These are phyloP conservation scores for Lactifluus echinatus DNA, from an alignment of 768 basidiomycete genomes.

Conservation along the genomic window DNA sequence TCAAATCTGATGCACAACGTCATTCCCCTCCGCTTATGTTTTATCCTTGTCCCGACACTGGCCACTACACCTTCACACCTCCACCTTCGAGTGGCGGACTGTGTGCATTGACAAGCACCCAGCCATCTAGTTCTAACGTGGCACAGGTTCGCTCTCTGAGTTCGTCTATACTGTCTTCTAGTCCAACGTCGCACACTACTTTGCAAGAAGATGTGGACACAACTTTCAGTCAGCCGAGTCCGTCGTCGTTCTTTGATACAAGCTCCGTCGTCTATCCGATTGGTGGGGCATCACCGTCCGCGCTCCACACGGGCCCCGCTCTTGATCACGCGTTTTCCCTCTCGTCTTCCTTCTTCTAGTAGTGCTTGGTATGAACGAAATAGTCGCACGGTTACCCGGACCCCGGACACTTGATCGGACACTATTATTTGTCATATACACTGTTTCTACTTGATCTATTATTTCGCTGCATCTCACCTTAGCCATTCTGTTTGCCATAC, in stretches of 20 bases:
- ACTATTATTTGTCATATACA: slow-evolving; percentile 9
- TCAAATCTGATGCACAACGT: slow-evolving; percentile 2
- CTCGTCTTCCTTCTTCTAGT: slow-evolving; percentile 18
- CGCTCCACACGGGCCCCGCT: slow-evolving; percentile 11
- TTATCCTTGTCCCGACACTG: slow-evolving; percentile 13
- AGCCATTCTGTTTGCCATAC: slow-evolving; percentile 13
- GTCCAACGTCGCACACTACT: slow-evolving; percentile 12
- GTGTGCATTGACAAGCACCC: slow-evolving; percentile 2
- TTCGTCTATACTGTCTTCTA: slow-evolving; percentile 10
- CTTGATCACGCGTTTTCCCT: slow-evolving; percentile 17
- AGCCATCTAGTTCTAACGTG: background rate
- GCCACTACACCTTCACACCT: slow-evolving; percentile 17
- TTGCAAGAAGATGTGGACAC: slow-evolving; percentile 13
- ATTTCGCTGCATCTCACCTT: slow-evolving; percentile 11
- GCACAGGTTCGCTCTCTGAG: slow-evolving; percentile 5
- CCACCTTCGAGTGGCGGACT: background rate
- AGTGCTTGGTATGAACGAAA: background rate
- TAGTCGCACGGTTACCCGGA: background rate
- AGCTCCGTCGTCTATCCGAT: slow-evolving; percentile 15
- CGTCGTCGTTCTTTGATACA: slow-evolving; percentile 12
- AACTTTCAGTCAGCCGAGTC: slow-evolving; percentile 9
- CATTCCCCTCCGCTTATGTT: slow-evolving; percentile 16
- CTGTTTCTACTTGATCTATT: slow-evolving; percentile 5
- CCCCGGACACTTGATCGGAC: slow-evolving; percentile 3
- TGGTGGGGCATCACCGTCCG: slow-evolving; percentile 10